Conservation (phyloP, 192 early-diverging fungal genomes). For the Dissophora ornata region DNA sequence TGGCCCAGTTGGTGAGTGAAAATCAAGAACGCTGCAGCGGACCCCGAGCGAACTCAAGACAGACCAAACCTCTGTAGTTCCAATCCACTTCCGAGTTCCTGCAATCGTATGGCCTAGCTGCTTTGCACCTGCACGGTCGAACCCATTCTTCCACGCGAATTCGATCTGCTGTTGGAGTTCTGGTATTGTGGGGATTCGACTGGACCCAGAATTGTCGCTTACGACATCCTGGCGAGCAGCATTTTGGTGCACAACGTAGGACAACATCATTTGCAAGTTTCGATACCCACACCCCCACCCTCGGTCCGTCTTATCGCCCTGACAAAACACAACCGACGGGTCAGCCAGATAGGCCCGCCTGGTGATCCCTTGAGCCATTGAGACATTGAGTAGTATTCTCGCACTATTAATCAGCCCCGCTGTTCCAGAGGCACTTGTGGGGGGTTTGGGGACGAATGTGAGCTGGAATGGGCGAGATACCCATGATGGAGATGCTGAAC, state of each 20-base stretch:
- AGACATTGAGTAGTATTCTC: conserved; percentile 16
- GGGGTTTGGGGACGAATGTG: not conserved
- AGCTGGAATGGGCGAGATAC: not conserved
- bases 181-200: conserved; percentile 15
- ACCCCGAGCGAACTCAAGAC: conserved; percentile 69
- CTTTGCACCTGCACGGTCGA: conserved; percentile 65
- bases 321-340: conserved; percentile 16
- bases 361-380: conserved; percentile 23
- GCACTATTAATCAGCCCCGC: conserved; percentile 15
- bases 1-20: conserved; percentile 67
- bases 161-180: conserved; percentile 37
- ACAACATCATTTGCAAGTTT: conserved; percentile 75
- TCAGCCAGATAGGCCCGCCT: conserved; percentile 40
- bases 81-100: conserved; percentile 77
- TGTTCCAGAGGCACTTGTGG: not conserved
- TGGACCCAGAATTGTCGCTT: not conserved
- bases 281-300: conserved; percentile 82
- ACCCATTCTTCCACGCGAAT: conserved; percentile 56
- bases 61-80: conserved; percentile 74
- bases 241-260: conserved; percentile 53
- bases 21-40: conserved; percentile 70
- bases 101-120: conserved; percentile 66
- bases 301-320: conserved; percentile 55
- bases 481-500: not conserved
- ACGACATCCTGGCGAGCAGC: not conserved